Evolutionary conservation across 2,329 filamentous ascomycete species (phyloP), one percentile per base, ranked within the genome.

Genomic region (Fusarium luffae): DNA sequence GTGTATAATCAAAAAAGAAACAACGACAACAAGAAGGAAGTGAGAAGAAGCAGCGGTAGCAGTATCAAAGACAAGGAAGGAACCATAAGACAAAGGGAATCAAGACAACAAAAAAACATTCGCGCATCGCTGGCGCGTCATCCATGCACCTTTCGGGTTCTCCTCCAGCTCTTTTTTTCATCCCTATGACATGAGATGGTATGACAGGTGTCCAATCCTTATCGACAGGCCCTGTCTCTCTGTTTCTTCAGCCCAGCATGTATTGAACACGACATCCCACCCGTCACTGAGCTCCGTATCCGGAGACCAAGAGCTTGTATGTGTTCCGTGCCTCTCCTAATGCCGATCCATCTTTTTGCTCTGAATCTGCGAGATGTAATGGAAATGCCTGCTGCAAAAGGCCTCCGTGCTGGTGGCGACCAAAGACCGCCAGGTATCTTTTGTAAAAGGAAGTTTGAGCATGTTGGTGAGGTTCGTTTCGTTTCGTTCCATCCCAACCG

Each of bases 1-100:
- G 75, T 78, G 72, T 78, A 77, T 77, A 77, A 77, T 74, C 75
- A 73, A 76, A 75, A 75, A 56, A 75, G 63, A 65, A 69, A 70
- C 72, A 72, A 73, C 72, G 60, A 67, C 69, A 73, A 75, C 59
- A 65, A 70, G 62, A 34, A 41, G 25, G 49, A 52, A 52, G 49
- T 42, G 49, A 42, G 28, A 74, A 56, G 60, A 56, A 54, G 46
- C 41, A 56, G 44, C 23, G 42, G 60, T 42, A 71, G 59, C 65
- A 73, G 65, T 71, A 67, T 66, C 54, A 68, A 70, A 71, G 60
- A 70, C 62, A 71, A 21, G 60, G 69, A 71, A 27, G 62, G 69
- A 74, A 74, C 66, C 66, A 66, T 63, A 62, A 73, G 66, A 76
- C 72, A 78, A 75, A 77, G 73, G 76, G 71, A 75, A 77, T 65